phyloP scores from a whole-genome alignment of 345 rosid species.

The Sonneratia alba region DNA sequence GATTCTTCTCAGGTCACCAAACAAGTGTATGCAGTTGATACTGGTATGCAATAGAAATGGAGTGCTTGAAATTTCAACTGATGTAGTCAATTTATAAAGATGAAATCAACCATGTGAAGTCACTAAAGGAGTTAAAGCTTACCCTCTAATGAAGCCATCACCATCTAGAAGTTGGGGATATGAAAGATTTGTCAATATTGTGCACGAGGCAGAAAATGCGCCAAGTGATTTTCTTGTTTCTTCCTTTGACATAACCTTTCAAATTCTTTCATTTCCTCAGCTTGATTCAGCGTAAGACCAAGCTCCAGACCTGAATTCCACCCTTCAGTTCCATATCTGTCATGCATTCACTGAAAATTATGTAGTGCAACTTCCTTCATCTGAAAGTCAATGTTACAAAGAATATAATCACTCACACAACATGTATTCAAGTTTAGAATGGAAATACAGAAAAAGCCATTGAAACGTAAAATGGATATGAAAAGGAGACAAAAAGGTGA shows the following conservation, averaged over 20 bases:
- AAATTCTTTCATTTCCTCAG: constrained; percentile 76
- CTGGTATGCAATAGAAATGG: background rate
- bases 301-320: constrained; percentile 78
- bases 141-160: constrained; percentile 88
- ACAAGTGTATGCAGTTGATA: background rate
- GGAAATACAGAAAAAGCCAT: background rate
- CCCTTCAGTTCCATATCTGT: constrained; percentile 94
- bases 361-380: constrained; percentile 82
- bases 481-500: background rate
- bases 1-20: background rate
- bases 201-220: constrained; percentile 59
- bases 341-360: constrained; percentile 85
- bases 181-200: constrained; percentile 51
- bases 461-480: background rate
- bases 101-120: background rate
- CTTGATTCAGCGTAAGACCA: constrained; percentile 65
- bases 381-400: constrained; percentile 22
- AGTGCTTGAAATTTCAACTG: background rate
- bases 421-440: too few relatives aligned
- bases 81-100: background rate
- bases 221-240: constrained; percentile 51
- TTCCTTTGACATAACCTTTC: constrained; percentile 52
- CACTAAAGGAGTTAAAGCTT: constrained; percentile 9
- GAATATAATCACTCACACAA: background rate
- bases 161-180: constrained; percentile 67